Evolutionary conservation across 2,329 filamentous ascomycete species (phyloP), one percentile per base, ranked within the genome.

Genomic region (Leptodontidium sp.): DNA sequence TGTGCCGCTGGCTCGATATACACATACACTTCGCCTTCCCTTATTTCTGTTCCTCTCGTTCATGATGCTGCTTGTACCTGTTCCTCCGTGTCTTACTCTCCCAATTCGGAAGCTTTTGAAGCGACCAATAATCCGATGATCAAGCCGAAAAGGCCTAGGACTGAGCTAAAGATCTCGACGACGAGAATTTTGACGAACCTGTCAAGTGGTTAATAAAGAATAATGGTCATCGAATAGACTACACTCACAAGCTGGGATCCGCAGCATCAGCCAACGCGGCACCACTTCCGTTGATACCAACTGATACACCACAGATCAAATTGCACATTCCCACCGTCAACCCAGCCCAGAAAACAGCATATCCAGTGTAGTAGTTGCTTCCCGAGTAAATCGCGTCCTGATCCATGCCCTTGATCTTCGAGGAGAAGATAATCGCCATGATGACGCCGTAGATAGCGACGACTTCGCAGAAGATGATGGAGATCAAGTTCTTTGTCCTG

Each of bases 371-470:
- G 84, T 95, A 96, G 78, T 93, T 93, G 79, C 88, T 89, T 64
- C 87, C 89, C 14, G 91, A 91, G 82, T 91, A 92, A 38, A 94
- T 81, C 21, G 86, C 85, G 49, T 90, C 87, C 67, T 86, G 86
- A 53, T 84, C 79, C 38, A 96, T 87, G 66, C 86, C 81, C 75
- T 88, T 87, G 76, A 99, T 84, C 82, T 98, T 97, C 71, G 94
- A 88, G 55, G 94, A 97, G 85, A 98, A 98, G 77, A 99, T 92
- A 80, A 99, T 99, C 77, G 94, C 92, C 94, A 99, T 99, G 84
- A 99, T 99, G 82, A 99, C 95, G 77, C 97, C 97, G 87, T 99
- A 99, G 82, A 99, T 99, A 82, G 96, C 96, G 78, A 99, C 96
- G 79, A 99, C 96, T 84, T 99, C 96, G 85, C 96, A 99, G 84